phyloP scores from a whole-genome alignment of 2,329 filamentous ascomycete species.

The Ophiocordyceps sinensis region DNA sequence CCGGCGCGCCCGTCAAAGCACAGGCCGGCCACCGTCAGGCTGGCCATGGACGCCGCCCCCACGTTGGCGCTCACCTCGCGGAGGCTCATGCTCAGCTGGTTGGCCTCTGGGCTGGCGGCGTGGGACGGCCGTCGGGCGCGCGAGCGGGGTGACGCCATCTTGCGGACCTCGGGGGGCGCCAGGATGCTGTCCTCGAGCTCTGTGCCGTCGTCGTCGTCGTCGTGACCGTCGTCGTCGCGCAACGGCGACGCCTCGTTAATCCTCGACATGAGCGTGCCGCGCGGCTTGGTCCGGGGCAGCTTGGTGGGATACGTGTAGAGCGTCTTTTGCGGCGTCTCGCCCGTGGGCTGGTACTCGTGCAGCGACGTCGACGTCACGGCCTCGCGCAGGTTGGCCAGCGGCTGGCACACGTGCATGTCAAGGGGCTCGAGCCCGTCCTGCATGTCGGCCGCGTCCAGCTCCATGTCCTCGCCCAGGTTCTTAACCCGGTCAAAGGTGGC shows the following conservation, averaged over 20 bases:
- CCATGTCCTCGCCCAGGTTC: slow-evolving; percentile 54
- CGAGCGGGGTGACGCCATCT: slow-evolving; percentile 12
- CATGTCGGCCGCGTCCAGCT: slow-evolving; percentile 42
- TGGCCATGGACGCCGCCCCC: slow-evolving; percentile 13
- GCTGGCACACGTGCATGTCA: slow-evolving; percentile 44
- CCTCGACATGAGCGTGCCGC: slow-evolving; percentile 28
- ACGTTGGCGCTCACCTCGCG: slow-evolving; percentile 42
- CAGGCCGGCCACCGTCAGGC: slow-evolving; percentile 19
- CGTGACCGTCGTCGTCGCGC: neutral
- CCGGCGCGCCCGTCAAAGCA: slow-evolving; percentile 23
- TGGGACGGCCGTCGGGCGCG: neutral
- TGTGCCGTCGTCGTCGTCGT: slow-evolving; percentile 12
- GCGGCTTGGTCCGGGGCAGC: slow-evolving; percentile 56
- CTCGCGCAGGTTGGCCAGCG: slow-evolving; percentile 56
- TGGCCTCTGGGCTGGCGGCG: slow-evolving; percentile 1
- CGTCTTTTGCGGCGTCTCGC: slow-evolving; percentile 69
- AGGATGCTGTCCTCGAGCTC: slow-evolving; percentile 24
- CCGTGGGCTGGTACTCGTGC: slow-evolving; percentile 72
- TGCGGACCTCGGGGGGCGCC: slow-evolving; percentile 24
- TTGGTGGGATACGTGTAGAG: slow-evolving; percentile 68
- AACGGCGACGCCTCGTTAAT: slow-evolving; percentile 15
- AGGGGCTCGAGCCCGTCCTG: slow-evolving; percentile 48
- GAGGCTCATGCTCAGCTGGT: slow-evolving; percentile 28
- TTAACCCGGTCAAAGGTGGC: slow-evolving; percentile 54
- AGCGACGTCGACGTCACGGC: slow-evolving; percentile 51